Evolutionary conservation across 2,329 filamentous ascomycete species (phyloP), one percentile per base, ranked within the genome.

Genomic region (Alternaria novae-zelandiae): DNA sequence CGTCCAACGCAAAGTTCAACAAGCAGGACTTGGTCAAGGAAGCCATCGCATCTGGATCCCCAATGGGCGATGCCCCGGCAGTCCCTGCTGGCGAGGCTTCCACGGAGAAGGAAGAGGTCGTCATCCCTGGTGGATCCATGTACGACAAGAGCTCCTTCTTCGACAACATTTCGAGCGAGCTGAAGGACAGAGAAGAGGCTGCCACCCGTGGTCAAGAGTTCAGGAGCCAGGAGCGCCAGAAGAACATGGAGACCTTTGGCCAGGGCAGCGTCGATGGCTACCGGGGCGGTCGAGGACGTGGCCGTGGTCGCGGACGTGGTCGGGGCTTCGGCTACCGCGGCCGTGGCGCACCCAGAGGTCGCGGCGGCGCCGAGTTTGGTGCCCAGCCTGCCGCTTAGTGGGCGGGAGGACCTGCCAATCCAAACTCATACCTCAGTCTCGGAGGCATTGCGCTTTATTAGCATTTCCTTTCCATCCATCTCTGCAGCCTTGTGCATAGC

Each of bases 171-270:
- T 97, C 93, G 1, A 97, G 93, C 70, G 96, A 99, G 78, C 87
- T 92, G 66, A 96, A 92, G 80, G 96, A 99, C 69, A 89, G 96
- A 46, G 89, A 92, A 55, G 92, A 95, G 65, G 90, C 89, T 43
- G 85, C 80, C 30, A 78, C 84, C 45, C 86, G 86, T 5, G 94
- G 93, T 30, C 89, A 92, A 51, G 93, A 97, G 79, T 96, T 96
- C 89, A 90, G 96, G 57, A 91, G 90, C 43, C 94, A 98, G 79
- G 96, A 98, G 79, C 92, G 97, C 78, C 93, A 91, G 79, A 94
- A 93, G 83, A 98, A 98, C 78, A 92, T 99, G 76, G 96, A 99
- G 82, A 99, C 96, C 0, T 99, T 99, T 71, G 96, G 96, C 9
- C 94, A 98, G 79, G 94, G 94, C 57, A 97, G 94, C 71, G 94